Percentiles rank a stretch among this genome's conserved stretches.
Evolutionary conservation across 2,329 filamentous ascomycete species (phyloP).

Genomic region (Dactylonectria macrodidyma): DNA sequence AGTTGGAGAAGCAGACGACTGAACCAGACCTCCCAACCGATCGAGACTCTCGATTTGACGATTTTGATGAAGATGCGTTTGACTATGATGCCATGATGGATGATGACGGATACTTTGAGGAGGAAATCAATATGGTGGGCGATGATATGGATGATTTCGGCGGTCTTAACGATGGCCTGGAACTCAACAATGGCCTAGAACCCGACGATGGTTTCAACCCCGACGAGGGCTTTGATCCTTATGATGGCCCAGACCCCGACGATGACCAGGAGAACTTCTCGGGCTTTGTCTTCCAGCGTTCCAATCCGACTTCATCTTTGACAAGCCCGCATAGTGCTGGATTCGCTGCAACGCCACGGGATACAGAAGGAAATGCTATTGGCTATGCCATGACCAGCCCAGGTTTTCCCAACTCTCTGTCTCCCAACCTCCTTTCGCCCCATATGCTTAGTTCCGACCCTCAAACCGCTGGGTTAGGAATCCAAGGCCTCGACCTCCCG

Average conservation of each 20-base stretch:
- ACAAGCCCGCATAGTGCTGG: constrained; percentile 65
- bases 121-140: constrained; percentile 49
- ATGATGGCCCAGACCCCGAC: constrained; percentile 45
- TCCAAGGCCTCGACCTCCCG: constrained; percentile 54
- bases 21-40: constrained; percentile 52
- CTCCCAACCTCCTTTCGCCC: constrained; percentile 32
- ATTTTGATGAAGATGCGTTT: constrained; percentile 73
- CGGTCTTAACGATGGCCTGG: constrained; percentile 34
- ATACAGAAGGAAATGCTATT: constrained; percentile 68
- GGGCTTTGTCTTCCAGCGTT: constrained; percentile 71
- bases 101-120: constrained; percentile 60
- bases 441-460: constrained; percentile 31
- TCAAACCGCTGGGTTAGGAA: constrained; percentile 58
- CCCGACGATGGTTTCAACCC: constrained; percentile 44
- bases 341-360: constrained; percentile 67
- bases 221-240: constrained; percentile 41
- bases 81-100: constrained; percentile 77
- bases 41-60: constrained; percentile 71
- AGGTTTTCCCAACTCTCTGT: constrained; percentile 37
- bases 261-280: constrained; percentile 71
- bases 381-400: constrained; percentile 68
- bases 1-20: constrained; percentile 70
- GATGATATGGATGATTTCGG: constrained; percentile 40
- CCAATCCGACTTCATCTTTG: constrained; percentile 65
- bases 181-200: constrained; percentile 41